Evolutionary conservation across 306 rosid genomes (phyloP), one percentile per base, ranked within the genome.

Genomic region (Phaseolus lunatus): DNA sequence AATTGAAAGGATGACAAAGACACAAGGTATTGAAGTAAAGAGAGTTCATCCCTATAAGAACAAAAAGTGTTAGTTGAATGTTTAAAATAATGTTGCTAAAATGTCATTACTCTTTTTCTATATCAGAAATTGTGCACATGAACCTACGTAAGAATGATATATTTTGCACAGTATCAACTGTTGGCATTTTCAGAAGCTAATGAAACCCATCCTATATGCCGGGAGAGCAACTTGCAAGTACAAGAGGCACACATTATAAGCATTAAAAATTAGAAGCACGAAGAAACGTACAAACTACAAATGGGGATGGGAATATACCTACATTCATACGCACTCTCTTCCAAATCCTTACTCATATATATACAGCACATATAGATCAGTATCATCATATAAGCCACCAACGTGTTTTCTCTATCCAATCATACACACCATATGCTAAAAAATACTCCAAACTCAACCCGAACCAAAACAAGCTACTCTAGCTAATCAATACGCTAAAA

Each of bases 181-280:
- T 45, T 63, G 35, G 67, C 19, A 61, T 62, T 67, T 73, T 72
- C 57, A 63, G 45, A 27, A 33, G 45, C 72, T 80, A 78, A 71
- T 23, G 14, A 67, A 78, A 29, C 76, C 20, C 73, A 58, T 76
- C 70, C 72, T 43, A 79, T 67, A 24, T 64, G 71, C 27, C 33
- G 19, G 81, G 49, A 67, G 72, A 73, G 3, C 85, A 72, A 61
- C 84, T 84, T 72, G 86, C 76, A 84, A 79, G 84, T 73, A 80
- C 81, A 83, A 41, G 35, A 79, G 16, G 64, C 75, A 83, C 82
- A 82, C 45, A 47, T 31, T 54, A 45, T 11, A 59, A 86, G 5
- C 5, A 76, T 65, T 81, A 75, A 82, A 82, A 70, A 23, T 45
- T 24, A 24, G 5, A 52, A 67, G 4, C 72, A 35, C 15, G 59